Evolutionary conservation across 2,329 filamentous ascomycete species (phyloP).

Genomic region (Cucurbitaria berberidis): DNA sequence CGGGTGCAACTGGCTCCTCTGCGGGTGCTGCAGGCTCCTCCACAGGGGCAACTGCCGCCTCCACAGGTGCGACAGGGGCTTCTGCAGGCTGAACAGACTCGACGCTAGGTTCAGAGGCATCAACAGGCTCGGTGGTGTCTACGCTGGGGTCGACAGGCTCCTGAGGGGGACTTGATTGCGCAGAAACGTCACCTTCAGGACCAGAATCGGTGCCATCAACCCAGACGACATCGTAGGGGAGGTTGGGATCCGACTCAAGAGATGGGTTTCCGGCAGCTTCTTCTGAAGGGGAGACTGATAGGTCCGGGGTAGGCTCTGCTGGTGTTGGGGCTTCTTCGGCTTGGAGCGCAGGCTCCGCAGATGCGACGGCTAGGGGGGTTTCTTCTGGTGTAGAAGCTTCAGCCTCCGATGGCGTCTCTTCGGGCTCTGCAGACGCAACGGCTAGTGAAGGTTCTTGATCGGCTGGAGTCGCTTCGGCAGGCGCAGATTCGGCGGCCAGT

Average conservation of each 20-base stretch:
- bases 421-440: too few species aligned
- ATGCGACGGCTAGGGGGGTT: neutral
- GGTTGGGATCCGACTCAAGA: constrained; percentile 1
- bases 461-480: neutral
- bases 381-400: neutral
- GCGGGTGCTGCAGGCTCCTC: neutral
- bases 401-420: neutral
- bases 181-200: constrained; percentile 1
- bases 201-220: constrained; percentile 21
- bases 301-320: neutral
- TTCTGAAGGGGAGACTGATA: neutral
- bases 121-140: neutral
- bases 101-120: neutral
- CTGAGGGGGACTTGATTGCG: constrained; percentile 12
- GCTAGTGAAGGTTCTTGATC: too few species aligned
- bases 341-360: too few species aligned
- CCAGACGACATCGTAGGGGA: constrained; percentile 19
- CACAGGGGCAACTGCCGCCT: too few species aligned
- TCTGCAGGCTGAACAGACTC: neutral
- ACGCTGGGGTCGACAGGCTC: neutral
- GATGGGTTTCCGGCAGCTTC: constrained; percentile 3
- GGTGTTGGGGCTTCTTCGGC: neutral
- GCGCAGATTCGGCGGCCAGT: too few species aligned
- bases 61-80: neutral
- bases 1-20: neutral